Conservation (phyloP, 2,329 filamentous ascomycete species). For the Xylariaceae sp. region DNA sequence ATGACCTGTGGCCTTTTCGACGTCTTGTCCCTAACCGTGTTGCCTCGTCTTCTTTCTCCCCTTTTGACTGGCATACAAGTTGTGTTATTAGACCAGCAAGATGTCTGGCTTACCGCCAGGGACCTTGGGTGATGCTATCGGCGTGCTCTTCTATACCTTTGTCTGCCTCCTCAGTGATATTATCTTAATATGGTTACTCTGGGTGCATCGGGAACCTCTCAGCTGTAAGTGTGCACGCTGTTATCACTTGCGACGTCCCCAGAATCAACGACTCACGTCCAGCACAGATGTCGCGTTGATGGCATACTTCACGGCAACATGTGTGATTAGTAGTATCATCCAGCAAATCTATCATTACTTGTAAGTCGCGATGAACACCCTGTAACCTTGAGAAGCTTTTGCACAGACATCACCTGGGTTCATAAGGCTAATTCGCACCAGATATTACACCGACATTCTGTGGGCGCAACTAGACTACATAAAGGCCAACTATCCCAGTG, state of each 20-base stretch:
- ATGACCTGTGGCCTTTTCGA: too few relatives aligned
- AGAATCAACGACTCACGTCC: too few relatives aligned
- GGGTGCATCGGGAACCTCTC: conserved; percentile 13
- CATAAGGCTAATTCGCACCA: neutral
- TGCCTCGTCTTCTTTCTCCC: too few relatives aligned
- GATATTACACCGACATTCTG: conserved; percentile 15
- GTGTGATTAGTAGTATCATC: conserved; percentile 17
- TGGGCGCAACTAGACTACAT: conserved; percentile 19
- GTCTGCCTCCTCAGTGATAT: conserved; percentile 14
- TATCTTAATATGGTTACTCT: conserved; percentile 18
- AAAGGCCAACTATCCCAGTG: conserved; percentile 18
- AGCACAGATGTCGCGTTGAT: conserved; percentile 15
- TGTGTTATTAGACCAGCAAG: neutral
- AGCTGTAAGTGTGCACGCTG: conserved; percentile 9
- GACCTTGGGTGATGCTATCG: conserved; percentile 17
- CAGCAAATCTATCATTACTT: conserved; percentile 21
- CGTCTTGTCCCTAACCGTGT: too few relatives aligned
- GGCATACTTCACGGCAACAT: conserved; percentile 16
- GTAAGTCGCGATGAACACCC: too few relatives aligned
- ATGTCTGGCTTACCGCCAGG: conserved; percentile 20
- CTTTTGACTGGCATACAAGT: too few relatives aligned
- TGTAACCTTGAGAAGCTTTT: too few relatives aligned
- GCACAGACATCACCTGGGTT: too few relatives aligned
- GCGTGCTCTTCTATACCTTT: conserved; percentile 19
- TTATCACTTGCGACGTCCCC: too few relatives aligned